Evolutionary conservation across 2,329 filamentous ascomycete genomes (phyloP).

Genomic region (Calonectria pauciramosa): DNA sequence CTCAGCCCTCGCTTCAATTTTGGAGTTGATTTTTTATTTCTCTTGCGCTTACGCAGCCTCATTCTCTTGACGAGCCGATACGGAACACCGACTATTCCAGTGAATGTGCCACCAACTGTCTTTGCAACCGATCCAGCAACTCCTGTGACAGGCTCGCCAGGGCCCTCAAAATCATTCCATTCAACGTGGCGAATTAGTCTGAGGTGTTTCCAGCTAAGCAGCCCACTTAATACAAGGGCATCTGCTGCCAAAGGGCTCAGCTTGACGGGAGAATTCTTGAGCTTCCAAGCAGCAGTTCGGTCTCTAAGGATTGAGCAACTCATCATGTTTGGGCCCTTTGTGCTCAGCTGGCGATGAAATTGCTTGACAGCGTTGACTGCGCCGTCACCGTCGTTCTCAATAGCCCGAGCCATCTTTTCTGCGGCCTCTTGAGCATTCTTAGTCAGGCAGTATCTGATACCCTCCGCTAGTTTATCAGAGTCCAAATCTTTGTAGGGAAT

Average conservation of each 20-base stretch:
- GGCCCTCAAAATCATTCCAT: slow-evolving; percentile 84
- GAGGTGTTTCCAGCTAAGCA: slow-evolving; percentile 73
- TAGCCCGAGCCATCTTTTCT: slow-evolving; percentile 70
- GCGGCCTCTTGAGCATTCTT: slow-evolving; percentile 72
- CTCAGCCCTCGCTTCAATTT: slow-evolving; percentile 12
- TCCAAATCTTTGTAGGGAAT: slow-evolving; percentile 78
- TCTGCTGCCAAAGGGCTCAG: slow-evolving; percentile 76
- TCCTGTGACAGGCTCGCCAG: slow-evolving; percentile 80
- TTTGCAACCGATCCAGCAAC: slow-evolving; percentile 72
- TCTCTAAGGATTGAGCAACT: slow-evolving; percentile 76
- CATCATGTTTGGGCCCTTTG: slow-evolving; percentile 66
- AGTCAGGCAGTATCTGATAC: slow-evolving; percentile 76
- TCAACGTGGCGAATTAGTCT: slow-evolving; percentile 76
- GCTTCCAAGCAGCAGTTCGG: slow-evolving; percentile 74
- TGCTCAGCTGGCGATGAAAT: slow-evolving; percentile 73
- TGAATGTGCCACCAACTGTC: slow-evolving; percentile 69
- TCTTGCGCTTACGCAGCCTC: slow-evolving; percentile 57
- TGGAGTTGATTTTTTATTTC: background rate
- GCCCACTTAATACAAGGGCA: slow-evolving; percentile 72
- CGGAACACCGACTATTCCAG: slow-evolving; percentile 75
- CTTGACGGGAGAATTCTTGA: slow-evolving; percentile 72
- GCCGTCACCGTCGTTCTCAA: slow-evolving; percentile 75
- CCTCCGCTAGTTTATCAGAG: slow-evolving; percentile 75
- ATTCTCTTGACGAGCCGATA: slow-evolving; percentile 71
- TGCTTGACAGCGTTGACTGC: slow-evolving; percentile 77